Percentiles rank a stretch among this genome's conserved stretches.
Evolutionary conservation across 2,329 filamentous ascomycete genomes (phyloP).

Genomic region (Kalmusia sp.): DNA sequence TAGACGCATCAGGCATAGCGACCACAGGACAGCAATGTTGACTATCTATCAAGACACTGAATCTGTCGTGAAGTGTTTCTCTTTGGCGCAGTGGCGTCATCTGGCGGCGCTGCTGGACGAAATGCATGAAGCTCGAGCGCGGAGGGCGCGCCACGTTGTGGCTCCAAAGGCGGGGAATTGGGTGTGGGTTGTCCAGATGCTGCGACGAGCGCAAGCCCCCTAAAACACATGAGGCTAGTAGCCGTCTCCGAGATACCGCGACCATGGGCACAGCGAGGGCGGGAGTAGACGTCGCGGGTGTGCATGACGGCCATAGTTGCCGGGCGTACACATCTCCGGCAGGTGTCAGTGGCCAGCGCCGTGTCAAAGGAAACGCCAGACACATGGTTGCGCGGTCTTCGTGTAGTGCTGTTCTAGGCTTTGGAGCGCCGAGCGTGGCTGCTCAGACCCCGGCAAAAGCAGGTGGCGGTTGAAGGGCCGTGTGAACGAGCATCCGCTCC

Average conservation of each 20-base stretch:
- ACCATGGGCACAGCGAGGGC: not conserved
- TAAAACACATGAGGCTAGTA: conserved; percentile 5
- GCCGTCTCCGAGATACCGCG: conserved; percentile 5
- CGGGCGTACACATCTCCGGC: not conserved
- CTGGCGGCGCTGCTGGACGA: too few relatives aligned
- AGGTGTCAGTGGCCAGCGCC: not conserved
- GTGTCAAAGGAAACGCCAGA: not conserved
- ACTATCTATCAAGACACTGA: not conserved
- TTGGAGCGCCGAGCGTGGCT: conserved; percentile 12
- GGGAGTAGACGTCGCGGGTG: not conserved
- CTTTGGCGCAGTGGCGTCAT: not conserved
- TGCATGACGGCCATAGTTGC: not conserved
- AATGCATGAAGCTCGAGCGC: conserved; percentile 2
- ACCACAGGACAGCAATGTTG: too few relatives aligned
- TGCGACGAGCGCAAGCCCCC: conserved; percentile 7
- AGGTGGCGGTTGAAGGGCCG: conserved; percentile 12
- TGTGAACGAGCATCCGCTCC: conserved; percentile 10
- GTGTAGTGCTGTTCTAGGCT: conserved; percentile 14
- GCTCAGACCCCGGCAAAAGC: conserved; percentile 6
- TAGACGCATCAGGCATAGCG: not conserved
- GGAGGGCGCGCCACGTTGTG: not conserved
- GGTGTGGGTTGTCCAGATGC: not conserved
- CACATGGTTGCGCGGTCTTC: not conserved
- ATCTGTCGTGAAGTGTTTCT: not conserved
- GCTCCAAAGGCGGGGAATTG: conserved; percentile 3